Evolutionary conservation across 2,329 filamentous ascomycete species (phyloP).

Genomic region (Fusarium mexicanum): DNA sequence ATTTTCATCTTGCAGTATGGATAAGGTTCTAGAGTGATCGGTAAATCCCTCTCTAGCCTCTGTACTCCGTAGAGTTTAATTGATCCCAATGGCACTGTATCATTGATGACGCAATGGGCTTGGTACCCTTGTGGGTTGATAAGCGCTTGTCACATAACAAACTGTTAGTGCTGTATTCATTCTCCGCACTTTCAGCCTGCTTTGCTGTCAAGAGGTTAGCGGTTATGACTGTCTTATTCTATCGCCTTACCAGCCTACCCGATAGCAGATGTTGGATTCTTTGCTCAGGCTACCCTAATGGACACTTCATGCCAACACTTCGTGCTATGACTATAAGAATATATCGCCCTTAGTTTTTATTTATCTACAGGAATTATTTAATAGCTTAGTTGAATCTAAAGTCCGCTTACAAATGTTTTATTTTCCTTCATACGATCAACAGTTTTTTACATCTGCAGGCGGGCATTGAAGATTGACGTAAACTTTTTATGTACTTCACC

Average conservation of each 20-base stretch:
- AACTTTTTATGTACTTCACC: no score
- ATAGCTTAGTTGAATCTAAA: no score
- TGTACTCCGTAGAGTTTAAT: background rate
- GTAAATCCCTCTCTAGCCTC: background rate
- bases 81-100: background rate
- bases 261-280: rapidly evolving
- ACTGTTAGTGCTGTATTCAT: rapidly evolving
- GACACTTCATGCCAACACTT: background rate
- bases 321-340: rapidly evolving
- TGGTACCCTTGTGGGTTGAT: background rate
- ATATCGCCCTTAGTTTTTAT: background rate
- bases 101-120: background rate
- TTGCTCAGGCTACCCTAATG: background rate
- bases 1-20: background rate
- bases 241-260: rapidly evolving
- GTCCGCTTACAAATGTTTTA: no score
- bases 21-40: background rate
- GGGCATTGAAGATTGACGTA: rapidly evolving
- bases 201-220: rapidly evolving
- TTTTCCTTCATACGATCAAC: rapidly evolving
- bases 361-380: no score
- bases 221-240: background rate
- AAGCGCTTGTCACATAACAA: no score
- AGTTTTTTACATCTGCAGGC: rapidly evolving
- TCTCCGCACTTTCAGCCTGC: rapidly evolving